Conservation (phyloP, 495 filamentous ascomycete species). For the Thozetella sp. region DNA sequence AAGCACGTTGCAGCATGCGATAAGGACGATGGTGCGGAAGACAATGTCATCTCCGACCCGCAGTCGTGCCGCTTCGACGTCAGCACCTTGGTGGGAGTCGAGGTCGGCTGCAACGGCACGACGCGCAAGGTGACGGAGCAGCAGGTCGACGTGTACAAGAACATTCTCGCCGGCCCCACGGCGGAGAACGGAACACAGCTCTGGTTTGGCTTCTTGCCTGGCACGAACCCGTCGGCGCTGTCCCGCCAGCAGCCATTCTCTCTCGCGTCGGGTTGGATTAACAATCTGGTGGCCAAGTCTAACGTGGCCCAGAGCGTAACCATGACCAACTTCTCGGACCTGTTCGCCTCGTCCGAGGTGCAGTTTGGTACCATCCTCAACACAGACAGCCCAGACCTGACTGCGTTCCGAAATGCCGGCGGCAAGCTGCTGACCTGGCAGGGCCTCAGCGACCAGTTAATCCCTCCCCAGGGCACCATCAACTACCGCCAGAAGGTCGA, state of each 20-base stretch:
- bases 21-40: not conserved
- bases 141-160: not conserved
- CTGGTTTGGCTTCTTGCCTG: constrained; percentile 1
- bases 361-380: constrained; percentile 5
- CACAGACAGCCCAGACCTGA: constrained; percentile 45
- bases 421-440: constrained; percentile 62
- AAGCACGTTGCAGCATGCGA: not conserved
- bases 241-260: not conserved
- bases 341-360: constrained; percentile 19
- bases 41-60: not conserved
- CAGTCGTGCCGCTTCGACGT: not conserved
- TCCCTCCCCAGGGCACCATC: constrained; percentile 42
- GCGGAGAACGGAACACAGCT: not conserved
- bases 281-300: constrained; percentile 8
- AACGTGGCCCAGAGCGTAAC: constrained; percentile 32
- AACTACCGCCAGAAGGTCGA: constrained; percentile 43
- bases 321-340: constrained; percentile 41
- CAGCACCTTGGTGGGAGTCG: not conserved
- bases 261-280: not conserved
- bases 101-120: not conserved
- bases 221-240: not conserved
- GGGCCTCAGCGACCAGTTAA: constrained; percentile 51
- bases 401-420: constrained; percentile 39
- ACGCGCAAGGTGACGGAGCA: not conserved
- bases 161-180: not conserved